A percentile compares a stretch with the other conserved stretches of the same genome.
phyloP scores from a whole-genome alignment of 1,284 basidiomycete genomes.

The Anthracocystis setariae region DNA sequence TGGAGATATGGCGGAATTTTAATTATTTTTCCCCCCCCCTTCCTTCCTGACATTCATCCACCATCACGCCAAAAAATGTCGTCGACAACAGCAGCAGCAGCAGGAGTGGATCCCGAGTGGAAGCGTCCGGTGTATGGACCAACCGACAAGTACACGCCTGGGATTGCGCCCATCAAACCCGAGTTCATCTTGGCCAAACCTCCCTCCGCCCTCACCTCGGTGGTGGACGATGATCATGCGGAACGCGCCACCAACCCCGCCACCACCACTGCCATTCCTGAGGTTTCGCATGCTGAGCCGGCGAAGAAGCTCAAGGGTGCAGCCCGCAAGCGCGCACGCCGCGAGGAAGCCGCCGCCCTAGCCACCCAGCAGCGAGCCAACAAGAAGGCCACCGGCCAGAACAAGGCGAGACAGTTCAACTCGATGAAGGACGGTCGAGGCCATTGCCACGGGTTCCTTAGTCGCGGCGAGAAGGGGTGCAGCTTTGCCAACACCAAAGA shows the following conservation, averaged over 20 bases:
- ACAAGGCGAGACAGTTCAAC: constrained; percentile 42
- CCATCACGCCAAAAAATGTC: not conserved
- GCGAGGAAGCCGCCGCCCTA: constrained; percentile 39
- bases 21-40: not conserved
- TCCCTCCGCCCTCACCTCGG: not conserved
- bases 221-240: constrained; percentile 36
- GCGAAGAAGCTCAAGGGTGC: constrained; percentile 48
- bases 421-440: constrained; percentile 36
- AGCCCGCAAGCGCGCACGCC: constrained; percentile 36
- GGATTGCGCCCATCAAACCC: constrained; percentile 48
- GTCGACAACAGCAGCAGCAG: not conserved
- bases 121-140: constrained; percentile 44
- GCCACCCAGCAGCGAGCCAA: constrained; percentile 21
- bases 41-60: constrained; percentile 1
- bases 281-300: constrained; percentile 5
- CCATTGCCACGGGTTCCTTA: constrained; percentile 32
- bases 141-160: constrained; percentile 48
- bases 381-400: constrained; percentile 49
- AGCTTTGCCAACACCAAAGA: constrained; percentile 23
- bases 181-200: constrained; percentile 46
- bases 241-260: constrained; percentile 29
- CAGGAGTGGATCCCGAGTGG: constrained; percentile 28
- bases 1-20: not conserved
- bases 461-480: constrained; percentile 30
- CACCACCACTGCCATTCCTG: not conserved